phyloP scores from a whole-genome alignment of 352 stramenopile genomes.

The Sclerospora graminicola region DNA sequence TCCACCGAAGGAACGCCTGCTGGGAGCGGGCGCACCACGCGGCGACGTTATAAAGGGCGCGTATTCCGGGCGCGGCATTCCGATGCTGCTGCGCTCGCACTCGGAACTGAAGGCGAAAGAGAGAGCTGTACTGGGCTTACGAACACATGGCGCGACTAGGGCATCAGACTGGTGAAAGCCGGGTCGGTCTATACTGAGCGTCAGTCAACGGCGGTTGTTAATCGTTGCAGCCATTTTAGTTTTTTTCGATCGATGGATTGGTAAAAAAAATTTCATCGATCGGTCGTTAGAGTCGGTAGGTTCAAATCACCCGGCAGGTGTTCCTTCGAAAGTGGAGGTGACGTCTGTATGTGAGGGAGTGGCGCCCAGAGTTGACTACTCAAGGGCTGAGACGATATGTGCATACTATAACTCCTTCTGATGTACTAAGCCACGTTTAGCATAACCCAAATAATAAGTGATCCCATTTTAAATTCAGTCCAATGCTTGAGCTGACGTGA shows the following conservation, averaged over 20 bases:
- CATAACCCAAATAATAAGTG: no score
- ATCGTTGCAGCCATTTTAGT: slow-evolving; percentile 8
- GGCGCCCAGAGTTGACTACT: no score
- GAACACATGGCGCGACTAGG: slow-evolving; percentile 5
- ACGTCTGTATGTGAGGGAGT: background rate
- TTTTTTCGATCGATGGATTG: no score
- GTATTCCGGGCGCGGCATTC: slow-evolving; percentile 29
- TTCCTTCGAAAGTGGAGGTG: no score
- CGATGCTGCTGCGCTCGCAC: slow-evolving; percentile 5
- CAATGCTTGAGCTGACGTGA: background rate
- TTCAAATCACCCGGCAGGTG: slow-evolving; percentile 7
- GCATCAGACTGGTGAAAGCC: background rate
- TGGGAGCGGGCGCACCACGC: slow-evolving; percentile 12
- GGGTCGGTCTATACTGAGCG: background rate
- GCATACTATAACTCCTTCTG: no score
- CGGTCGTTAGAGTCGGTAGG: background rate
- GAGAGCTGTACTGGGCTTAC: slow-evolving; percentile 1
- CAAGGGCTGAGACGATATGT: no score
- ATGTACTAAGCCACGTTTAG: background rate
- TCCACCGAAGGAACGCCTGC: slow-evolving; percentile 1
- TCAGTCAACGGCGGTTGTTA: slow-evolving; percentile 3
- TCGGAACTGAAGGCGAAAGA: slow-evolving; percentile 13
- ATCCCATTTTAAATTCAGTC: no score
- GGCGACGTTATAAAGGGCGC: slow-evolving; percentile 30
- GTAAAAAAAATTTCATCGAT: no score